A percentile compares a stretch with the other conserved stretches of the same genome.
Evolutionary conservation across 495 filamentous ascomycete genomes (phyloP).

Genomic region (Aspergillus indologenus): DNA sequence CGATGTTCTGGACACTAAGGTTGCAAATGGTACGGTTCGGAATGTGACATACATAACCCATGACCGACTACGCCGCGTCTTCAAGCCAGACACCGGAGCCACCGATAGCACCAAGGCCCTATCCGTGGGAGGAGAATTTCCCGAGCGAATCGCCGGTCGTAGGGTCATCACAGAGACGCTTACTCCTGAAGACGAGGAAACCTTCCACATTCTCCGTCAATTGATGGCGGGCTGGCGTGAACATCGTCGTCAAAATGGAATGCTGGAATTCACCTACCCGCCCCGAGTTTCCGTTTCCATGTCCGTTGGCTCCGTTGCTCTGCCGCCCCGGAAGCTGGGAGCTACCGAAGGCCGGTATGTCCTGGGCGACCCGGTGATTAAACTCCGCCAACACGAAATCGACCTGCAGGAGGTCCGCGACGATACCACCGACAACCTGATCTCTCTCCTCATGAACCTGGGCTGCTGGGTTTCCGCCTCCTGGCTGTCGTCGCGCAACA

Average conservation of each 20-base stretch:
- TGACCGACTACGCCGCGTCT: conserved; percentile 46
- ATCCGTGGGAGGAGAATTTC: conserved; percentile 41
- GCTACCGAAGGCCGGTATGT: conserved; percentile 33
- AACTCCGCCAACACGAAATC: conserved; percentile 25
- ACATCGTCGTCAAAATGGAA: conserved; percentile 38
- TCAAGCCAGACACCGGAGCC: conserved; percentile 35
- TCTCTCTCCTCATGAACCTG: conserved; percentile 71
- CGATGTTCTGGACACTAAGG: conserved; percentile 62
- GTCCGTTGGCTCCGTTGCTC: conserved; percentile 22
- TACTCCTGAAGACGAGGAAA: conserved; percentile 35
- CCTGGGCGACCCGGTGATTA: conserved; percentile 55
- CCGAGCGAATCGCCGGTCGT: conserved; percentile 5
- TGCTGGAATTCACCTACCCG: conserved; percentile 32
- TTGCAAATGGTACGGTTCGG: conserved; percentile 65
- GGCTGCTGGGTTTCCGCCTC: conserved; percentile 67
- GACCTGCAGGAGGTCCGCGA: conserved; percentile 43
- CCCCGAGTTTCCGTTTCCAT: conserved; percentile 31
- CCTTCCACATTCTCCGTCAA: conserved; percentile 38
- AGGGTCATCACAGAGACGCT: conserved; percentile 23
- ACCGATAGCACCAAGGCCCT: conserved; percentile 10
- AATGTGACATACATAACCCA: conserved; percentile 76
- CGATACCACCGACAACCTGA: conserved; percentile 40
- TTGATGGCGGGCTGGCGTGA: conserved; percentile 43
- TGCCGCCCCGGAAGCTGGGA: conserved; percentile 29
- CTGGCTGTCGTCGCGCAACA: conserved; percentile 71